These are phyloP conservation scores for Fraxinus quadrangulata DNA, from an alignment of 257 asterid species.

Conservation along the genomic window DNA sequence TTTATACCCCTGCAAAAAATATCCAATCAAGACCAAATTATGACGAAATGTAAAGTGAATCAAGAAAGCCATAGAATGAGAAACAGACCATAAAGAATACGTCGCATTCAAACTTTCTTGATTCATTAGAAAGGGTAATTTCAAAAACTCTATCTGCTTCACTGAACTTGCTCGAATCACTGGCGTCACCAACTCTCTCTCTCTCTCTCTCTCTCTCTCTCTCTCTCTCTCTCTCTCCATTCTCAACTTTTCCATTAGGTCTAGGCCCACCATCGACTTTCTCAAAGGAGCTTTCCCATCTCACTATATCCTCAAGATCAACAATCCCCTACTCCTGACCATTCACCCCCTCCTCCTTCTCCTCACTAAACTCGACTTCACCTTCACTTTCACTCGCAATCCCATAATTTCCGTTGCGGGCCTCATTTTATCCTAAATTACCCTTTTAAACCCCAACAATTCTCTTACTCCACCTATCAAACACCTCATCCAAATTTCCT, in stretches of 20 bases:
- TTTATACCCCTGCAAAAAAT: slow-evolving; percentile 77
- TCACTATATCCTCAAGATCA: slow-evolving; percentile 97
- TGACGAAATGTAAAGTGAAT: not conserved
- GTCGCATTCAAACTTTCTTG: not conserved
- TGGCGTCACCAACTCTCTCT: slow-evolving; percentile 88
- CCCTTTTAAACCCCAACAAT: slow-evolving; percentile 58
- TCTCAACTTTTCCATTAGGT: slow-evolving; percentile 55
- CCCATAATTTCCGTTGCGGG: slow-evolving; percentile 27
- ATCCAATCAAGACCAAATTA: slow-evolving; percentile 23
- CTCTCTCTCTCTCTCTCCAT: slow-evolving; percentile 78
- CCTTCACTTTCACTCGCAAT: slow-evolving; percentile 45
- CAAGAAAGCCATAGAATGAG: not conserved
- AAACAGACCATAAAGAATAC: no score
- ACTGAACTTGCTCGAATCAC: slow-evolving; percentile 73
- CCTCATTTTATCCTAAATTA: slow-evolving; percentile 34
- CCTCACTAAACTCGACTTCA: slow-evolving; percentile 50
- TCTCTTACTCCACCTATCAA: slow-evolving; percentile 70
- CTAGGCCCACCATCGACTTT: slow-evolving; percentile 41
- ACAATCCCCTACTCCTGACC: slow-evolving; percentile 37
- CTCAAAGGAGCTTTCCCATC: slow-evolving; percentile 69
- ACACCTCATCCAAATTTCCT: slow-evolving; percentile 66
- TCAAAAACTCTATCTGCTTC: slow-evolving; percentile 68
- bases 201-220: slow-evolving; percentile 75
- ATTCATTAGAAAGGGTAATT: not conserved
- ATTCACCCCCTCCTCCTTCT: slow-evolving; percentile 45